These are phyloP conservation scores for Lodderomyces margitis DNA, from an alignment of 1,139 yeast genomes.

Conservation along the genomic window DNA sequence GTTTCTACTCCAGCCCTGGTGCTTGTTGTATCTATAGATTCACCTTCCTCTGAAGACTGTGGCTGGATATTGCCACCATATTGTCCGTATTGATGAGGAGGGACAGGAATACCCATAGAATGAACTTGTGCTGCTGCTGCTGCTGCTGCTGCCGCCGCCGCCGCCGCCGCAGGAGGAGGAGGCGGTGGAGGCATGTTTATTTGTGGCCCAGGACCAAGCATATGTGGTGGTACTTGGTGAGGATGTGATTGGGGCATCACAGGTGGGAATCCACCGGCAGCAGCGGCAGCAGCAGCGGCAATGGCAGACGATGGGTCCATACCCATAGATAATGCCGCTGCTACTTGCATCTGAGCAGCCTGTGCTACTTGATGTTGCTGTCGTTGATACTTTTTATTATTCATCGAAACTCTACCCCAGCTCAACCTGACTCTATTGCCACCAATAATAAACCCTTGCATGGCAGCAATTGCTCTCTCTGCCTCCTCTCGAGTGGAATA, in stretches of 20 bases:
- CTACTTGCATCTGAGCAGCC: conserved; percentile 36
- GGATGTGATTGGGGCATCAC: conserved; percentile 12
- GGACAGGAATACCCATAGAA: conserved; percentile 16
- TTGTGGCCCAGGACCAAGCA: conserved; percentile 8
- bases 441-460: conserved; percentile 91
- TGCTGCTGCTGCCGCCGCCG: neutral
- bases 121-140: conserved; percentile 2
- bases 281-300: conserved; percentile 26
- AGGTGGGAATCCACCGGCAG: conserved; percentile 22
- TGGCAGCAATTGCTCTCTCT: conserved; percentile 82
- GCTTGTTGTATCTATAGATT: conserved; percentile 9
- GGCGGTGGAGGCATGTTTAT: conserved; percentile 10
- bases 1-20: conserved; percentile 3
- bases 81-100: conserved; percentile 10
- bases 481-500: conserved; percentile 78
- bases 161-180: conserved; percentile 7
- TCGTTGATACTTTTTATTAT: conserved; percentile 33
- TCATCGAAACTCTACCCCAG: conserved; percentile 71
- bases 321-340: conserved; percentile 37
- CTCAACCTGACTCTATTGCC: conserved; percentile 82
- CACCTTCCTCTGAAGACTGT: conserved; percentile 8
- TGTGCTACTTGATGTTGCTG: conserved; percentile 32
- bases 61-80: conserved; percentile 7
- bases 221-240: conserved; percentile 4
- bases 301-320: conserved; percentile 34